These are phyloP conservation scores for Cymbopogon flexuosus DNA, from an alignment of 202 grass and related monocot genomes.

Conservation along the genomic window DNA sequence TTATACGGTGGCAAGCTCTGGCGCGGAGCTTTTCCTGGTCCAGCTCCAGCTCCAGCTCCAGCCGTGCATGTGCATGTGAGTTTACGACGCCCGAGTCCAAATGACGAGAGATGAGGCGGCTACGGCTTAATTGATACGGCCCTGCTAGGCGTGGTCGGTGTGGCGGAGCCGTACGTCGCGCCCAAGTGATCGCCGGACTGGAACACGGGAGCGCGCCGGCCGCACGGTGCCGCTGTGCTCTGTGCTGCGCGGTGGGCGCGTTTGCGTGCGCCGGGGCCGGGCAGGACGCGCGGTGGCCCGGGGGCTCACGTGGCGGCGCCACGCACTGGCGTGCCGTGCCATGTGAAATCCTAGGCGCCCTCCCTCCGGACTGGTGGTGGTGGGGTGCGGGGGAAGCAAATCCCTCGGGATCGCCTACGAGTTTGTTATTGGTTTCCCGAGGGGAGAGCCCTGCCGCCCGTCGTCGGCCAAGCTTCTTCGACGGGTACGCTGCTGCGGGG, in stretches of 20 bases:
- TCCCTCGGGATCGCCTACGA: slow-evolving; percentile 49
- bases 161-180: slow-evolving; percentile 17
- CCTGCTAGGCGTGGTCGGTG: slow-evolving; percentile 30
- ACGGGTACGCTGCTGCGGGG: slow-evolving; percentile 29
- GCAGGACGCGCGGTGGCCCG: slow-evolving; percentile 4
- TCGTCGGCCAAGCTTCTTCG: slow-evolving; percentile 20
- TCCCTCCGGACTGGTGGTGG: not conserved
- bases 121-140: not conserved
- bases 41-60: too few relatives aligned
- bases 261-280: not conserved
- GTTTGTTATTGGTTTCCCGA: slow-evolving; percentile 34
- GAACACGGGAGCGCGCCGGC: not conserved
- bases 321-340: slow-evolving; percentile 12
- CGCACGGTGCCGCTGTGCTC: too few relatives aligned
- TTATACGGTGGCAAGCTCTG: slow-evolving; percentile 35
- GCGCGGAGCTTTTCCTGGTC: slow-evolving; percentile 29
- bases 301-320: slow-evolving; percentile 21
- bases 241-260: not conserved
- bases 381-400: slow-evolving; percentile 44
- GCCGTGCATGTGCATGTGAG: slow-evolving; percentile 75
- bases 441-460: too few relatives aligned
- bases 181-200: slow-evolving; percentile 31
- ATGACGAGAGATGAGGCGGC: slow-evolving; percentile 14
- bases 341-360: slow-evolving; percentile 1
- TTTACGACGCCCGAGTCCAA: slow-evolving; percentile 9